Percentiles rank a stretch among this genome's conserved stretches.
Conservation (phyloP, 306 rosid species). For the Rosa chinensis region DNA sequence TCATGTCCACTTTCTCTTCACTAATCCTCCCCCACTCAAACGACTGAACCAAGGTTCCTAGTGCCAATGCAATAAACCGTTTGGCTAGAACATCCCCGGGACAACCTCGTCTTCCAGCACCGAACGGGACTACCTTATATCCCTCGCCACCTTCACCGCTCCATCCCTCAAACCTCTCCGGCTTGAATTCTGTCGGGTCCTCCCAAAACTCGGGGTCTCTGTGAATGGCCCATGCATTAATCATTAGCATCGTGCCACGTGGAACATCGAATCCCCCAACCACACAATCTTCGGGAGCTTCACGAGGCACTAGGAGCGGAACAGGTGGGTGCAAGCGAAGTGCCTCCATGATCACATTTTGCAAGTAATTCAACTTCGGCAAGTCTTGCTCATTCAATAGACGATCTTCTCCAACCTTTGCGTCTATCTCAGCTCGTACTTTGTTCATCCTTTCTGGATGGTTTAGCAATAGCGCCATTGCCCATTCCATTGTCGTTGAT, state of each 20-base stretch:
- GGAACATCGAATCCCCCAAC: conserved; percentile 22
- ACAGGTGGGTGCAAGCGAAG: conserved; percentile 27
- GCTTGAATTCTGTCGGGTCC: conserved; percentile 14
- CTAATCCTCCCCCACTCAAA: conserved; percentile 33
- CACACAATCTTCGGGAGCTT: conserved; percentile 18
- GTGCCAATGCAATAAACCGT: conserved; percentile 16
- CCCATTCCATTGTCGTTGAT: conserved; percentile 49
- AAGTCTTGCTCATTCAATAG: conserved; percentile 30
- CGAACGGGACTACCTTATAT: conserved; percentile 38
- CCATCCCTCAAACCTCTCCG: conserved; percentile 22
- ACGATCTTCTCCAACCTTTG: conserved; percentile 18
- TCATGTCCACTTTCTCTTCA: conserved; percentile 16
- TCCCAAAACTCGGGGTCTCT: conserved; percentile 25
- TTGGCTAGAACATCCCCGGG: conserved; percentile 39
- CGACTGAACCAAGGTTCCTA: conserved; percentile 26
- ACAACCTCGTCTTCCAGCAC: conserved; percentile 41
- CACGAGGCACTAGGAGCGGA: conserved; percentile 33
- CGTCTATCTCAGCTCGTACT: conserved; percentile 25
- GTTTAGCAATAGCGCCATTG: conserved; percentile 43
- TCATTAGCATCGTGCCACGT: conserved; percentile 21
- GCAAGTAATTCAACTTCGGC: conserved; percentile 32
- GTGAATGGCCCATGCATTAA: conserved; percentile 31
- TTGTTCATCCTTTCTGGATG: conserved; percentile 41
- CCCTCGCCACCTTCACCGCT: background rate
- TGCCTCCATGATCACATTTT: conserved; percentile 27